phyloP scores from a whole-genome alignment of 2,329 filamentous ascomycete genomes.

The Fusarium newnesense region DNA sequence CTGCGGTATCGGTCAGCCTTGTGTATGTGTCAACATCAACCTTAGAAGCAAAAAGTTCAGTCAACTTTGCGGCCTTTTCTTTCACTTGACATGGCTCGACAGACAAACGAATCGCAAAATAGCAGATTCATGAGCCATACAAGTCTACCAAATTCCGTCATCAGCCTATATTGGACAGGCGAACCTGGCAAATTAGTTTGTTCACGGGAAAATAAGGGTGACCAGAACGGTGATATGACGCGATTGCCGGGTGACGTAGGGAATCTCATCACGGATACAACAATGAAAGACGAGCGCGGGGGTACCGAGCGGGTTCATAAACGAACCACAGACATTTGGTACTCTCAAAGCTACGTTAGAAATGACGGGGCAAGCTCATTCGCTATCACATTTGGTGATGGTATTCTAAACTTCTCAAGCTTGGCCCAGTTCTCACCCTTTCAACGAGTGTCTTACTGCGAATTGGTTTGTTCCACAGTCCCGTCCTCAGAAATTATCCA shows the following conservation, averaged over 20 bases:
- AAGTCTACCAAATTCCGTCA: slow-evolving; percentile 2
- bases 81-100: neutral
- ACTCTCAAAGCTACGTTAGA: slow-evolving; percentile 12
- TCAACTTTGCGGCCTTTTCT: neutral
- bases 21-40: slow-evolving; percentile 13
- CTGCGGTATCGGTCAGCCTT: slow-evolving; percentile 27
- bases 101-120: neutral
- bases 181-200: slow-evolving; percentile 14
- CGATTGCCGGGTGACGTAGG: slow-evolving; percentile 42
- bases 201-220: slow-evolving; percentile 24
- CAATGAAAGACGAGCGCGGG: slow-evolving; percentile 25
- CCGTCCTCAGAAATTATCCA: slow-evolving; percentile 10
- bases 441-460: slow-evolving; percentile 12
- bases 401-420: slow-evolving; percentile 13
- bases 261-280: slow-evolving; percentile 25
- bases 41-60: neutral
- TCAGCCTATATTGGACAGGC: neutral
- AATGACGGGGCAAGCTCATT: slow-evolving; percentile 17
- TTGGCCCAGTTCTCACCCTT: neutral
- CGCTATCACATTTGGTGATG: slow-evolving; percentile 6
- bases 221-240: slow-evolving; percentile 29
- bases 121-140: neutral
- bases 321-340: slow-evolving; percentile 9
- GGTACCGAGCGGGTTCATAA: slow-evolving; percentile 17
- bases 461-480: slow-evolving; percentile 7